These are phyloP conservation scores for Limtongozyma cylindracea DNA, from an alignment of 805 yeast genomes.

Conservation along the genomic window DNA sequence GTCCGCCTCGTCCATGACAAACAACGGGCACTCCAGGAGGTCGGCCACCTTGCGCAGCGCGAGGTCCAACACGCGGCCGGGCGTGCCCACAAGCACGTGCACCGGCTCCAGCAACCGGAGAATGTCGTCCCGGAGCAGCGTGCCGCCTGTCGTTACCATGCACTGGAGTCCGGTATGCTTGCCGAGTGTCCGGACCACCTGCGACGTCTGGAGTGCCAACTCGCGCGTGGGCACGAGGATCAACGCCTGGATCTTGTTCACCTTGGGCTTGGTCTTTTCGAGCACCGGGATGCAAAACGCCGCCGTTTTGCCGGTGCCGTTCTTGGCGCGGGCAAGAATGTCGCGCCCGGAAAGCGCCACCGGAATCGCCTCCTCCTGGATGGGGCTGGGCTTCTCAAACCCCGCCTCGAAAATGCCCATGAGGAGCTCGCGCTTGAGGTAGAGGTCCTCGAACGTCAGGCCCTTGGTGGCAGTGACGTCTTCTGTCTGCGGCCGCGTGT, in stretches of 20 bases:
- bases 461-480: conserved; percentile 89
- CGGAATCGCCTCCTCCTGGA: conserved; percentile 93
- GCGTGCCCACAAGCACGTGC: conserved; percentile 89
- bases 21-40: conserved; percentile 61
- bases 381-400: conserved; percentile 92
- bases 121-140: conserved; percentile 81
- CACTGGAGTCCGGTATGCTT: conserved; percentile 80
- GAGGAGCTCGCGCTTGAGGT: conserved; percentile 71
- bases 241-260: conserved; percentile 70
- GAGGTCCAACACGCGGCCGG: conserved; percentile 89
- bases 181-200: conserved; percentile 87
- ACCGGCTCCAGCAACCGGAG: conserved; percentile 81
- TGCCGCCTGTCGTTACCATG: conserved; percentile 98
- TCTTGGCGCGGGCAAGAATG: conserved; percentile 89
- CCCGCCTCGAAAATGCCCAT: conserved; percentile 99
- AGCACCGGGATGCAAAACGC: conserved; percentile 88
- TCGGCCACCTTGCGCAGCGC: conserved; percentile 78
- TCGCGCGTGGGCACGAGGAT: conserved; percentile 96
- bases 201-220: conserved; percentile 90
- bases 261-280: conserved; percentile 68
- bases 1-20: conserved; percentile 98
- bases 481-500: conserved; percentile 89
- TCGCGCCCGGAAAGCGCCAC: conserved; percentile 90
- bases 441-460: conserved; percentile 75
- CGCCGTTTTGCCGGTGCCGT: conserved; percentile 97